Base-by-base conservation (phyloP, 2,329 filamentous ascomycete species). In the Coniochaeta sp. region DNA sequence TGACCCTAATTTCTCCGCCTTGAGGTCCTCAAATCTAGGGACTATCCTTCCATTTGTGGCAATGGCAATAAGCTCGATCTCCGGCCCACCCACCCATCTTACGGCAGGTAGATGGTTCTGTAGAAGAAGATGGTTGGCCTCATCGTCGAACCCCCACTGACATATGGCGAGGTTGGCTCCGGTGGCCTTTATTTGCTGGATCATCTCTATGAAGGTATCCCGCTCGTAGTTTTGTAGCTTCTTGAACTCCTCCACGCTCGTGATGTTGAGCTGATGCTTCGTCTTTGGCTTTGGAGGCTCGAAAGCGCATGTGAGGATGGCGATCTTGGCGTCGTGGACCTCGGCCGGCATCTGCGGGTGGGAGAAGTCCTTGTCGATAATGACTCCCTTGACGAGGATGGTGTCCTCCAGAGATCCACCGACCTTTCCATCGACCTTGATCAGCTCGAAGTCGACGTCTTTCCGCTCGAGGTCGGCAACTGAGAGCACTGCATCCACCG, bases 211-310 rank as follows among this genome's bases (percentile, higher is more conserved):
- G 73, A 99, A 99, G 79, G 98, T 99, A 73, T 91, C 89, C 69
- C 88, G 88, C 78, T 99, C 95, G 79, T 99, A 99, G 68, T 83
- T 90, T 73, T 99, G 95, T 65, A 99, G 80, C 78, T 96, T 95
- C 82, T 96, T 97, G 83, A 96, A 99, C 79, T 99, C 95, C 68
- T 98, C 93, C 8, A 99, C 93, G 47, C 88, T 90, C 60, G 92
- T 95, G 72, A 99, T 99, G 72, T 99, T 95, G 63, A 99, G 85
- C 82, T 97, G 96, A 79, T 99, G 95, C 85, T 99, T 99, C 55
- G 95, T 99, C 86, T 99, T 99, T 67, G 95, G 95, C 84, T 99
- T 99, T 57, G 95, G 95, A 34, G 95, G 95, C 80, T 99, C 95
- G 73, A 99, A 99, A 4, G 95, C 92, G 75, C 95, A 99, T 58